phyloP scores from a whole-genome alignment of 345 rosid species.

The Gossypium rotundifolium region DNA sequence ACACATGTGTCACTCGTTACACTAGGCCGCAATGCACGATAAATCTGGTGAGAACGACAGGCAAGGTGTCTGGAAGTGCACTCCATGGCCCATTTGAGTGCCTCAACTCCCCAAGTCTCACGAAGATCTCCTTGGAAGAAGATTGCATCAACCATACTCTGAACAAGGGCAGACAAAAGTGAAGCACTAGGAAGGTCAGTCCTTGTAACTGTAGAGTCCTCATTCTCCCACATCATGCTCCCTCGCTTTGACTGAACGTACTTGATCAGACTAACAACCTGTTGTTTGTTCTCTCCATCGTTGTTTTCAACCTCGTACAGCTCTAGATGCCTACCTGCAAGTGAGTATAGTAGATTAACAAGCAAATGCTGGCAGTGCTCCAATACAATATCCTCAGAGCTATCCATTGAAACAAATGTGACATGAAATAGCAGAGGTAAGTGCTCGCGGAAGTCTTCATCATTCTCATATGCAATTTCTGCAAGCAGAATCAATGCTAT shows the following conservation, averaged over 20 bases:
- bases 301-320: constrained; percentile 90
- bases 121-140: constrained; percentile 99
- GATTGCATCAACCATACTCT: constrained; percentile 99
- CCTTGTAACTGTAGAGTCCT: constrained; percentile 81
- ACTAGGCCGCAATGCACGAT: constrained; percentile 90
- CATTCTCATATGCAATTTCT: constrained; percentile 96
- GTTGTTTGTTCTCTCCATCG: constrained; percentile 96
- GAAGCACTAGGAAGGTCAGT: constrained; percentile 95
- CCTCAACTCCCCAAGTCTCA: constrained; percentile 97
- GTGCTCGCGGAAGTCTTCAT: constrained; percentile 98
- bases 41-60: constrained; percentile 97
- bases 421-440: constrained; percentile 95
- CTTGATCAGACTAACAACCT: constrained; percentile 91
- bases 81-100: constrained; percentile 99
- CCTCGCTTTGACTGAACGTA: constrained; percentile 98
- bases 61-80: constrained; percentile 99
- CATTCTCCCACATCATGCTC: constrained; percentile 99
- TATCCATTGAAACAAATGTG: constrained; percentile 99
- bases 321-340: constrained; percentile 98
- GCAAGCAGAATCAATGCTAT: constrained; percentile 95
- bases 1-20: constrained; percentile 94
- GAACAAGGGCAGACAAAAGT: constrained; percentile 91
- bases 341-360: constrained; percentile 89
- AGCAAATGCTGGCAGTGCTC: constrained; percentile 99
- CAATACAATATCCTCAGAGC: constrained; percentile 96